phyloP scores from a whole-genome alignment of 2,329 filamentous ascomycete species.

The Cylindrodendrum hubeiense region DNA sequence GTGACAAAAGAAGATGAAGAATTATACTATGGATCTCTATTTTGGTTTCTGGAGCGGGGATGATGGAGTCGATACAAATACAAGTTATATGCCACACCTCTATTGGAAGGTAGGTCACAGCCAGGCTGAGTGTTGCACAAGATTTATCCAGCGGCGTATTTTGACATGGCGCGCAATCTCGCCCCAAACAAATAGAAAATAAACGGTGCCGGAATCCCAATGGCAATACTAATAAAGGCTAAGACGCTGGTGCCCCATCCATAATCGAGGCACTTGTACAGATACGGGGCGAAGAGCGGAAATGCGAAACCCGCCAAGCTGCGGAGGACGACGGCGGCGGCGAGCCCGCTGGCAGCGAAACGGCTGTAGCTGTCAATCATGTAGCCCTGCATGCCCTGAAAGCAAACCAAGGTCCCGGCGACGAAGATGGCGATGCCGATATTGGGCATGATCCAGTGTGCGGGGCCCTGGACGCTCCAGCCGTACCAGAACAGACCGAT shows the following conservation, averaged over 20 bases:
- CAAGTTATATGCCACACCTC: no score
- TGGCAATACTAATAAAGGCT: constrained; percentile 57
- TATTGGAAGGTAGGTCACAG: no score
- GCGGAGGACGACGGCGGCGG: constrained; percentile 74
- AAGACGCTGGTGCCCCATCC: constrained; percentile 72
- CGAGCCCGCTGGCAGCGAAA: constrained; percentile 74
- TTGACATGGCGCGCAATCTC: constrained; percentile 8
- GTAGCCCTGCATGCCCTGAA: constrained; percentile 77
- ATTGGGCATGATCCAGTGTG: constrained; percentile 74
- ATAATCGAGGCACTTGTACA: constrained; percentile 71
- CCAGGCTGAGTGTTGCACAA: no score
- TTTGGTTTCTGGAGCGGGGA: no score
- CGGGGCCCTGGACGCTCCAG: constrained; percentile 65
- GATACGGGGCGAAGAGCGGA: constrained; percentile 69
- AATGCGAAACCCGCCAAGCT: constrained; percentile 74
- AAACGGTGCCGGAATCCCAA: constrained; percentile 66
- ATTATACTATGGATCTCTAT: no score
- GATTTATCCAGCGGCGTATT: constrained; percentile 8
- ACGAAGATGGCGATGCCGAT: constrained; percentile 72
- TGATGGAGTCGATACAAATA: no score
- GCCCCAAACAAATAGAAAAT: constrained; percentile 69
- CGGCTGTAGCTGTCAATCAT: constrained; percentile 75
- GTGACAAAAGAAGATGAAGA: no score
- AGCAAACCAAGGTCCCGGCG: constrained; percentile 75
- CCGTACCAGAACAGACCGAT: constrained; percentile 78